phyloP scores from a whole-genome alignment of 305 asterid species.

The Nicotiana rustica region DNA sequence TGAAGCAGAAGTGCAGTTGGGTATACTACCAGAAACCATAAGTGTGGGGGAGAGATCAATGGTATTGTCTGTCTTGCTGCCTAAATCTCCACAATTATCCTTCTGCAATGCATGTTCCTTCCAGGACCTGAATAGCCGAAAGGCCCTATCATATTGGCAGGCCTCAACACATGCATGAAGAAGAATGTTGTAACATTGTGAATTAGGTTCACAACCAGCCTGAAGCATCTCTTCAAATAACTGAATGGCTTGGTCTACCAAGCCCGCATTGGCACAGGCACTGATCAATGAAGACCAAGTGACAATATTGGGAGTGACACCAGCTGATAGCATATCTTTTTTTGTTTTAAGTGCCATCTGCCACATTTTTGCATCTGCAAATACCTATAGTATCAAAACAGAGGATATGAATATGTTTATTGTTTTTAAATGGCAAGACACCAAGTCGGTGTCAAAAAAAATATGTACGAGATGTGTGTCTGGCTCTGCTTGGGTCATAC shows the following conservation, averaged over 20 bases:
- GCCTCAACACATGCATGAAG: conserved; percentile 94
- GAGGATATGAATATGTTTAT: conserved; percentile 31
- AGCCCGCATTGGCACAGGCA: conserved; percentile 92
- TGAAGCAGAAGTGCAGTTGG: conserved; percentile 33
- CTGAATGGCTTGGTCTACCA: conserved; percentile 74
- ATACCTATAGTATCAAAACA: conserved; percentile 70
- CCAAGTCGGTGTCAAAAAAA: not conserved
- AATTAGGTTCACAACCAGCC: conserved; percentile 76
- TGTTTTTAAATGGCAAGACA: not conserved
- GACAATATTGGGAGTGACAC: conserved; percentile 76
- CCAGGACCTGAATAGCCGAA: conserved; percentile 85
- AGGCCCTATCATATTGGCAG: conserved; percentile 91
- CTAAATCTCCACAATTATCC: conserved; percentile 42
- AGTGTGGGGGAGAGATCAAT: conserved; percentile 37
- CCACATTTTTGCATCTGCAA: conserved; percentile 97
- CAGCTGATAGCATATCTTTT: conserved; percentile 79
- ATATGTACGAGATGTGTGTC: not conserved
- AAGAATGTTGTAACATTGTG: conserved; percentile 83
- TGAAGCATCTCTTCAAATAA: conserved; percentile 90
- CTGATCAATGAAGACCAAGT: conserved; percentile 93
- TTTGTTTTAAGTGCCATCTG: conserved; percentile 76
- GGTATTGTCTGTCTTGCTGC: conserved; percentile 36
- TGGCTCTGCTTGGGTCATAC: conserved; percentile 6
- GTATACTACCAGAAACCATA: conserved; percentile 40
- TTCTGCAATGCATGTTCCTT: conserved; percentile 61